Evolutionary conservation across 345 rosid genomes (phyloP), one percentile per base, ranked within the genome.

Genomic region (Passiflora organensis): DNA sequence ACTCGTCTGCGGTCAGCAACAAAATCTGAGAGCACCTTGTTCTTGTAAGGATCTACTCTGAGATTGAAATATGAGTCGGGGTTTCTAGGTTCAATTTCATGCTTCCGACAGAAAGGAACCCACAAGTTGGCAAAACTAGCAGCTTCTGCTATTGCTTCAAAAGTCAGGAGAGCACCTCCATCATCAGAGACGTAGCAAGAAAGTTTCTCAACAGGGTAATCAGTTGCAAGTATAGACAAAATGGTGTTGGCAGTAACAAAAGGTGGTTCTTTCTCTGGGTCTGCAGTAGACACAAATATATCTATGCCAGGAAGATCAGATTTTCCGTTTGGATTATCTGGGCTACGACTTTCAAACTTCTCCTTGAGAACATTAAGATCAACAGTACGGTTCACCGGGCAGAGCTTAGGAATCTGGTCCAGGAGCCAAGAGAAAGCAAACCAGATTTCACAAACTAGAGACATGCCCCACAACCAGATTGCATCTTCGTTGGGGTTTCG

Each of bases 131-230:
- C 93, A 55, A 86, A 89, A 76, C 95, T 84, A 37, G 88, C 95
- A 0, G 95, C 93, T 71, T 89, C 97, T 0, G 97, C 93, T 85
- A 86, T 86, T 62, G 95, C 89, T 77, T 89, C 96, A 55, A 89
- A 89, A 8, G 97, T 89, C 5, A 89, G 63, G 42, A 89, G 80
- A 0, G 97, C 73, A 14, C 87, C 91, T 37, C 93, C 95, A 63
- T 89, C 97, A 43, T 89, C 95, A 8, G 97, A 89, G 10, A 86
- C 68, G 34, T 86, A 89, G 48, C 93, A 86, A 1, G 97, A 76
- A 12, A 89, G 86, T 75, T 86, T 89, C 64, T 86, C 83, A 32
- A 86, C 66, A 0, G 93, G 93, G 53, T 89, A 89, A 48, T 89
- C 90, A 36, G 79, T 80, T 0, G 93, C 86, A 51, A 86, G 70